Conservation (phyloP, 1,284 basidiomycete genomes). For the Vanrija sp. region DNA sequence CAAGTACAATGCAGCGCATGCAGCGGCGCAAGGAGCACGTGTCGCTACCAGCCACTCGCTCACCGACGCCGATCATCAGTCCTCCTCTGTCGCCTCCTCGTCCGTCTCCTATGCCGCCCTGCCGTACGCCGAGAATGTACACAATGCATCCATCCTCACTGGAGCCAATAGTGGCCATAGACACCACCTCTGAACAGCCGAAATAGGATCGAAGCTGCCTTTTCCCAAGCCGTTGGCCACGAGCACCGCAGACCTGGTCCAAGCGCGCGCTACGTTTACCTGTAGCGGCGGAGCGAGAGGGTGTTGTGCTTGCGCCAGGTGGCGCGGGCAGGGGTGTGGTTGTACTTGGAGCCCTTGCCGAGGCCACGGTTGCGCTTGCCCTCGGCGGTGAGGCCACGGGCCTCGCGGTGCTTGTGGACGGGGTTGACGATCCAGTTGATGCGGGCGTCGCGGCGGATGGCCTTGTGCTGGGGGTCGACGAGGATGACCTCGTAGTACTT, state of each 20-base stretch:
- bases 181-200: too few relatives aligned
- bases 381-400: constrained; percentile 92
- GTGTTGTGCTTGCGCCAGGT: constrained; percentile 99
- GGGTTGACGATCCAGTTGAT: constrained; percentile 97
- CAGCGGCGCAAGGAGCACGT: too few relatives aligned
- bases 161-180: too few relatives aligned
- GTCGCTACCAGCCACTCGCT: too few relatives aligned
- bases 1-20: too few relatives aligned
- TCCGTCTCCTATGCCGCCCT: too few relatives aligned
- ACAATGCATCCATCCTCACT: too few relatives aligned
- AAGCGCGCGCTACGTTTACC: constrained; percentile 57
- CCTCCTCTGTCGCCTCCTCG: too few relatives aligned
- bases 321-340: constrained; percentile 84
- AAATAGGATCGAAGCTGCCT: too few relatives aligned
- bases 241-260: constrained; percentile 5
- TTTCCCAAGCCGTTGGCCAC: constrained; percentile 1
- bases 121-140: too few relatives aligned
- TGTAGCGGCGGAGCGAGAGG: constrained; percentile 95
- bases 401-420: constrained; percentile 98
- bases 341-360: constrained; percentile 93
- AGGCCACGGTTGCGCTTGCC: constrained; percentile 82
- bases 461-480: constrained; percentile 67
- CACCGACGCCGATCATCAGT: too few relatives aligned
- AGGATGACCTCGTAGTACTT: constrained; percentile 99
- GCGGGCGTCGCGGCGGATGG: constrained; percentile 85